Base-by-base conservation (phyloP, 2,329 filamentous ascomycete species). In the Pseudopithomyces maydicus region DNA sequence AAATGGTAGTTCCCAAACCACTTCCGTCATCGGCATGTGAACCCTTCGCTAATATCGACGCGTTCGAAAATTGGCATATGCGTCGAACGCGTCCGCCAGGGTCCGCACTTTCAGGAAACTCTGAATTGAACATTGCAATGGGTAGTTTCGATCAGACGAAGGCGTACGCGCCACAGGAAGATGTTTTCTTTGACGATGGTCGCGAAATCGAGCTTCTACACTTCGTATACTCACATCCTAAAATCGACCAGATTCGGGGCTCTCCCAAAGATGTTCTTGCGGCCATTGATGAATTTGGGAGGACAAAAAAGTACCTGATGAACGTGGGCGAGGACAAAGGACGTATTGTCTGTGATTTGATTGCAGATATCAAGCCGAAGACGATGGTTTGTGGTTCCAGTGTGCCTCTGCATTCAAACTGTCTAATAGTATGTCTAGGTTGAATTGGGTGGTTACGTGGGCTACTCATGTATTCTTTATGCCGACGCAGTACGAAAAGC, bases 391-490 rank as follows among this genome's bases (percentile, higher is more conserved):
- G 3, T 26, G 12, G 5, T 42, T 45, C 14, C 23, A 38, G n/a
- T 1, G 14, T 32, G 15, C n/a, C 17, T 26, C n/a, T 3, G 15
- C 29, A 11, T 23, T 26, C 35, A 48, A 42, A 47, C 38, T 43
- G 12, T 41, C 47, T 50, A 36, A 50, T 17, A n/a, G 2, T 43
- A 33, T 45, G 55, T 39, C 39, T 56, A 81, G 79, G 82, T 94
- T 45, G 91, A 96, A 71, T 81, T 95, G 0, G 91, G 91, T 45
- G 89, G 90, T 47, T 95, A 94, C 74, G 83, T 92, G 19, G 91
- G 91, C 41, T 95, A 95, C 79, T 94, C 90, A 0, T 88, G 88
- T 57, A 86, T 95, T 57, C 80, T 92, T 1, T 94, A 93, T 68
- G 89, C 85, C 43, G 81, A 86, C 35, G 87, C 88, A 0, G 78